Base-by-base conservation (phyloP, 1,284 basidiomycete species). In the Leccinum discolor region DNA sequence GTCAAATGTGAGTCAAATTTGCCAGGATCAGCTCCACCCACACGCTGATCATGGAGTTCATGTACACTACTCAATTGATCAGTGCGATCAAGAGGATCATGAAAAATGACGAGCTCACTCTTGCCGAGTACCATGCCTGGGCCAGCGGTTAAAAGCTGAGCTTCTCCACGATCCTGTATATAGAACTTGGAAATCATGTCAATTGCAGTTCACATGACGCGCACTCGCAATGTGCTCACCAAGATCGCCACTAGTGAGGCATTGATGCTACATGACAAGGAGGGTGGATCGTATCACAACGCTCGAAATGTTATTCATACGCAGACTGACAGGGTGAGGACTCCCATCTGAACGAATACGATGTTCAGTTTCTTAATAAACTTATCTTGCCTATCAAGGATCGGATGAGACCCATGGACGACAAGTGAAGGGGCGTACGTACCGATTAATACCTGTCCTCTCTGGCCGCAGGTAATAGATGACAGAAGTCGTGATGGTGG, bases 331-430 rank as follows among this genome's bases (percentile, higher is more conserved):
- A 65, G 65, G 7, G 70, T 67, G 35, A 73, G 50, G 42, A 76
- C 18, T 2, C 73, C 73, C 74, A 74, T 76, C 54, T 74, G 65
- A 7, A 75, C 60, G 35, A 74, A 72, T 5, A 75, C 29, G 4
- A 26, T 0, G 2, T 66, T 72, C n/a, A 76, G 47, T 57, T 44
- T 64, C 35, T 60, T 65, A 42, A 74, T 67, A 8, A 65, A 67
- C n/a, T 65, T 42, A 5, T 40, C 62, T 60, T 21, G 66, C 38
- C 35, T 35, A 14, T 18, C 2, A 50, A 26, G 0, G 8, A 8
- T 38, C 38, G 5, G 1, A 35, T n/a, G 12, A 11, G 12, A 23
- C 5, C 18, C 21, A 32, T 0, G 4, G 11, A 5, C 8, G 21
- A 26, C 2, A 11, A 56, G 7, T 4, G 23, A 23, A 23, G 23